These are phyloP conservation scores for Solanum pinnatisectum DNA, from an alignment of 257 asterid species.

Conservation along the genomic window DNA sequence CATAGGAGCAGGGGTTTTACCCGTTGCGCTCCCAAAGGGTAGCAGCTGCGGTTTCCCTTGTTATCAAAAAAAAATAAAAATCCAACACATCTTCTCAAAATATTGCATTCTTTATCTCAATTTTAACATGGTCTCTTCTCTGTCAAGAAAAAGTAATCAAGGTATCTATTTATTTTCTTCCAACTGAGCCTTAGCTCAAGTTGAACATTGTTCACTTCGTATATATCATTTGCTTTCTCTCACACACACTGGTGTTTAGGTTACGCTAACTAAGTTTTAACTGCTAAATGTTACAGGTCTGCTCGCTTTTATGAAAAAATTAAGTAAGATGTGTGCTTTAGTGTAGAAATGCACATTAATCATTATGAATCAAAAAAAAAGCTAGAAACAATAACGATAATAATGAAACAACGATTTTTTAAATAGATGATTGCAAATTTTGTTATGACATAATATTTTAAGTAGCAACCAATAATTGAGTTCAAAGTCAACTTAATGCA, in stretches of 20 bases:
- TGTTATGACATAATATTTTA: background rate
- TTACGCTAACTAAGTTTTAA: background rate
- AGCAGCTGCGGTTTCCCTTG: no score
- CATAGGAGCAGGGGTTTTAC: background rate
- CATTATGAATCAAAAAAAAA: background rate
- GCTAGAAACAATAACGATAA: background rate
- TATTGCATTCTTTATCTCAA: background rate
- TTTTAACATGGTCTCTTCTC: background rate
- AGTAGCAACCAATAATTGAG: background rate
- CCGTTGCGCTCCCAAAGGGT: background rate
- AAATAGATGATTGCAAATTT: background rate
- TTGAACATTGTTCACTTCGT: background rate
- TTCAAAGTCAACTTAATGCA: background rate
- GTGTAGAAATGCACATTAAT: background rate
- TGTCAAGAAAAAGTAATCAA: background rate
- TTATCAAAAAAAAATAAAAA: no score
- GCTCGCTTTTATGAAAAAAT: background rate
- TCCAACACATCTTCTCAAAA: background rate
- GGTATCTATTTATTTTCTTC: background rate
- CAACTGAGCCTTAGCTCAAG: background rate
- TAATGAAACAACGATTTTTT: background rate
- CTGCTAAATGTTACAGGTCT: background rate
- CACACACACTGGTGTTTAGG: background rate
- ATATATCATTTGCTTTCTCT: background rate
- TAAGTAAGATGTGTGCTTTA: background rate